Conservation (phyloP, 2,329 filamentous ascomycete species). For the Capronia coronata region DNA sequence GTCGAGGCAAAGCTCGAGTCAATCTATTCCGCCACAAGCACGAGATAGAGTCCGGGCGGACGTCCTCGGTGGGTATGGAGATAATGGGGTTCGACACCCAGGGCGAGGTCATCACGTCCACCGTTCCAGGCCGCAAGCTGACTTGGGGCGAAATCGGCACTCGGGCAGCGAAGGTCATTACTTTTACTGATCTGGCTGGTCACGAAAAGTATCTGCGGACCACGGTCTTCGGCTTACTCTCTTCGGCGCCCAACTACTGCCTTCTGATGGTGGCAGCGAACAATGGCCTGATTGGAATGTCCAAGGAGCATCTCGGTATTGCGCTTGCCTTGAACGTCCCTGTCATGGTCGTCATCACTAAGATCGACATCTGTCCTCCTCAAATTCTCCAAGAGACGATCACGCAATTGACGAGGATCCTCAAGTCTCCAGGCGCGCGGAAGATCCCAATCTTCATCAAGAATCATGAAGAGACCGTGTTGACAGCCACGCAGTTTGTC, state of each 20-base stretch:
- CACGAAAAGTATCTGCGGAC: constrained; percentile 94
- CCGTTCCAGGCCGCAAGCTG: constrained; percentile 74
- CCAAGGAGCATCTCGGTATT: constrained; percentile 93
- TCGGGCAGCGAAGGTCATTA: constrained; percentile 90
- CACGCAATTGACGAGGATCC: constrained; percentile 80
- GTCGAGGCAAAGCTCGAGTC: constrained; percentile 83
- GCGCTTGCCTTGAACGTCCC: constrained; percentile 91
- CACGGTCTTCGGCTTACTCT: constrained; percentile 90
- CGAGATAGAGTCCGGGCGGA: constrained; percentile 90
- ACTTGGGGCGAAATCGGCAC: constrained; percentile 98
- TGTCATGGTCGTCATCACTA: constrained; percentile 95
- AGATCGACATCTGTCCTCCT: constrained; percentile 96
- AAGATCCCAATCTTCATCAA: constrained; percentile 98
- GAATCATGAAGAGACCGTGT: constrained; percentile 81
- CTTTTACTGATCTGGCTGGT: constrained; percentile 89
- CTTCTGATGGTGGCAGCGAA: constrained; percentile 97
- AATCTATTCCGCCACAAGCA: constrained; percentile 98
- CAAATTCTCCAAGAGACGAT: constrained; percentile 93
- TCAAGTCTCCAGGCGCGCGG: constrained; percentile 85
- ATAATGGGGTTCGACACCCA: constrained; percentile 94
- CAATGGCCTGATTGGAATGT: constrained; percentile 95
- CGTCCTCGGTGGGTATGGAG: constrained; percentile 96
- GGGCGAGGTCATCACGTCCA: constrained; percentile 74
- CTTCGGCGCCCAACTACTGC: constrained; percentile 94
- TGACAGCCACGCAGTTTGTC: constrained; percentile 92